These are phyloP conservation scores for Psilocybe cyanescens DNA, from an alignment of 768 basidiomycete genomes.

Conservation along the genomic window DNA sequence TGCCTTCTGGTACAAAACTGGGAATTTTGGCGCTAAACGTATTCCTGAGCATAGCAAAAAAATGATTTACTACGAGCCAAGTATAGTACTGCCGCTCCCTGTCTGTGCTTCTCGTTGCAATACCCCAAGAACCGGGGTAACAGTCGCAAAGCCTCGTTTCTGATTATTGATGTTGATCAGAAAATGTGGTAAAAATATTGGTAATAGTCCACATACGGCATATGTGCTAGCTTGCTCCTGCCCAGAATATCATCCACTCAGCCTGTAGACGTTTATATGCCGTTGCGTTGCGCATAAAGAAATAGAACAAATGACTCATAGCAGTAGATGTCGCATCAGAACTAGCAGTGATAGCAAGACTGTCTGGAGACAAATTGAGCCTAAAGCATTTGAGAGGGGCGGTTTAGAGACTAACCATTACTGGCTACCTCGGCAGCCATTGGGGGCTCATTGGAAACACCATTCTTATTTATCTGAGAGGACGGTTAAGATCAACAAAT, in stretches of 20 bases:
- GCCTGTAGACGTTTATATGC: conserved; percentile 29
- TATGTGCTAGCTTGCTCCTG: conserved; percentile 27
- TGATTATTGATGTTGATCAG: conserved; percentile 15
- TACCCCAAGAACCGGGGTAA: conserved; percentile 38
- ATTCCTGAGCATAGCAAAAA: background rate
- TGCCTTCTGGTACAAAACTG: conserved; percentile 42
- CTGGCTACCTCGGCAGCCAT: conserved; percentile 36
- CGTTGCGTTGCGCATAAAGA: conserved; percentile 28
- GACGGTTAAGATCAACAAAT: background rate
- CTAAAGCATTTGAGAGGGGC: background rate
- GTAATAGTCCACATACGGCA: conserved; percentile 24
- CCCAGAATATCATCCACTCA: conserved; percentile 27
- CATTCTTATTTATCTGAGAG: conserved; percentile 44
- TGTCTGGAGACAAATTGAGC: conserved; percentile 6
- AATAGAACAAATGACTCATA: conserved; percentile 29
- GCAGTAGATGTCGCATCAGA: conserved; percentile 34
- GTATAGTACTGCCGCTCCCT: conserved; percentile 32
- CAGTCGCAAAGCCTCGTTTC: conserved; percentile 38
- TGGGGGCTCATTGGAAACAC: conserved; percentile 32
- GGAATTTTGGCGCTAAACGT: background rate
- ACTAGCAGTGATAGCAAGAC: conserved; percentile 32
- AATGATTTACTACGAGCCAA: conserved; percentile 29
- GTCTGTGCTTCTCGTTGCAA: conserved; percentile 33
- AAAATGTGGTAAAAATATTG: background rate
- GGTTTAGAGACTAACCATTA: conserved; percentile 31